These are phyloP conservation scores for Grammothele lineata DNA, from an alignment of 768 basidiomycete species.

Conservation along the genomic window DNA sequence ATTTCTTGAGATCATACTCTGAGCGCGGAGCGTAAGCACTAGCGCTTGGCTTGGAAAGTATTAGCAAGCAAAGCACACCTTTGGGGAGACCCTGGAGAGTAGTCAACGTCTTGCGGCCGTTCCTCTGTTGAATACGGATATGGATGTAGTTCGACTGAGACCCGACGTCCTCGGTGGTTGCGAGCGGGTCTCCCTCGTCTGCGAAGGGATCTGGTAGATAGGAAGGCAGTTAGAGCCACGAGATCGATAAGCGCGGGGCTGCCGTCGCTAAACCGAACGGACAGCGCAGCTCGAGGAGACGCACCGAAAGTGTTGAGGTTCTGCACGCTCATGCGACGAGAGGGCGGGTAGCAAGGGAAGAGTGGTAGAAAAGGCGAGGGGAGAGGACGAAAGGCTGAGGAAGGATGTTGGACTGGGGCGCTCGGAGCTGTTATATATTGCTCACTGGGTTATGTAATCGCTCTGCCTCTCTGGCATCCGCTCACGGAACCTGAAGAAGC, in stretches of 20 bases:
- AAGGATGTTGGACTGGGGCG: slow-evolving; percentile 9
- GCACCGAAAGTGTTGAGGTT: slow-evolving; percentile 80
- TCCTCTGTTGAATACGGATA: slow-evolving; percentile 97
- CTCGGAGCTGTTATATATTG: slow-evolving; percentile 15
- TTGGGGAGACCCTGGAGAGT: slow-evolving; percentile 94
- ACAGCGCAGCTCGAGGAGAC: slow-evolving; percentile 25
- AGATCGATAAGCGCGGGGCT: slow-evolving; percentile 18
- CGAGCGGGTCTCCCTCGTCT: slow-evolving; percentile 86
- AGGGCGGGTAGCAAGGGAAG: slow-evolving; percentile 19
- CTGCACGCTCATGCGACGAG: slow-evolving; percentile 91
- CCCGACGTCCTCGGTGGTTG: slow-evolving; percentile 68
- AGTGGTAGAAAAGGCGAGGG: slow-evolving; percentile 22
- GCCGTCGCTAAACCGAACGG: too few relatives aligned
- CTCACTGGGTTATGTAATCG: slow-evolving; percentile 19
- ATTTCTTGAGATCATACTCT: slow-evolving; percentile 98
- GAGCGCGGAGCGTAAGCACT: slow-evolving; percentile 4
- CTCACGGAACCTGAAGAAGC: too few relatives aligned
- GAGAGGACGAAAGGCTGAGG: slow-evolving; percentile 5
- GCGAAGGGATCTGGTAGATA: slow-evolving; percentile 83
- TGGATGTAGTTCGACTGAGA: slow-evolving; percentile 84
- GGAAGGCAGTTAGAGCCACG: slow-evolving; percentile 3
- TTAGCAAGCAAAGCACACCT: slow-evolving; percentile 44
- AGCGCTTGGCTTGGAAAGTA: background rate
- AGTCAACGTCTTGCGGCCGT: slow-evolving; percentile 97
- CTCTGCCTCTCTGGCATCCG: too few relatives aligned